A percentile compares a stretch with the other conserved stretches of the same genome.
Evolutionary conservation across 2,329 filamentous ascomycete species (phyloP).

Genomic region (Chrysoporthe puriensis): DNA sequence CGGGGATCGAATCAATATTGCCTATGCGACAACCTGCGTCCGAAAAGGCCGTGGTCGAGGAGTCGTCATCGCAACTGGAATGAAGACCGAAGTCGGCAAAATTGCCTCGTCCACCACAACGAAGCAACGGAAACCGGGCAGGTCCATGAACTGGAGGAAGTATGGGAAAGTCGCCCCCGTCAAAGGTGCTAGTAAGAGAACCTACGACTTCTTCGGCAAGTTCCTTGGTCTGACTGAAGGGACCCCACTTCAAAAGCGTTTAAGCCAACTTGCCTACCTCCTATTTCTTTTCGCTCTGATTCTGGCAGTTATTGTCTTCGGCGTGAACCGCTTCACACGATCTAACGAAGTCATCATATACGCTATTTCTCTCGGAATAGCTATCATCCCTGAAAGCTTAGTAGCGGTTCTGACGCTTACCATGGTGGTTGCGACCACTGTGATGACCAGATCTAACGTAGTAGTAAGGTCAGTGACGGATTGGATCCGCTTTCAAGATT

Average conservation of each 20-base stretch:
- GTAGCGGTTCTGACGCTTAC: slow-evolving; percentile 74
- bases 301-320: slow-evolving; percentile 65
- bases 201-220: slow-evolving; percentile 39
- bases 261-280: slow-evolving; percentile 82
- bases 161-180: slow-evolving; percentile 46
- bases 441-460: slow-evolving; percentile 67
- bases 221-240: slow-evolving; percentile 68
- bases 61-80: slow-evolving; percentile 73
- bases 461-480: slow-evolving; percentile 56
- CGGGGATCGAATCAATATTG: slow-evolving; percentile 75
- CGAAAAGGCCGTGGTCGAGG: slow-evolving; percentile 74
- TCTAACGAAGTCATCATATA: slow-evolving; percentile 63
- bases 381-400: slow-evolving; percentile 68
- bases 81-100: slow-evolving; percentile 75
- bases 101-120: slow-evolving; percentile 69
- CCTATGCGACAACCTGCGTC: slow-evolving; percentile 74
- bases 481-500: neutral
- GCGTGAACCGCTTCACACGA: slow-evolving; percentile 57
- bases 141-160: slow-evolving; percentile 47
- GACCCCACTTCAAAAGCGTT: slow-evolving; percentile 81
- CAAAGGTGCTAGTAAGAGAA: slow-evolving; percentile 47
- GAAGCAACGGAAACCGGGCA: slow-evolving; percentile 51
- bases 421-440: slow-evolving; percentile 68
- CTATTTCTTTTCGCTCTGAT: slow-evolving; percentile 74
- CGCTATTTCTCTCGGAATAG: slow-evolving; percentile 64